These are phyloP conservation scores for Cystofilobasidium ferigula DNA, from an alignment of 768 basidiomycete genomes.

Conservation along the genomic window DNA sequence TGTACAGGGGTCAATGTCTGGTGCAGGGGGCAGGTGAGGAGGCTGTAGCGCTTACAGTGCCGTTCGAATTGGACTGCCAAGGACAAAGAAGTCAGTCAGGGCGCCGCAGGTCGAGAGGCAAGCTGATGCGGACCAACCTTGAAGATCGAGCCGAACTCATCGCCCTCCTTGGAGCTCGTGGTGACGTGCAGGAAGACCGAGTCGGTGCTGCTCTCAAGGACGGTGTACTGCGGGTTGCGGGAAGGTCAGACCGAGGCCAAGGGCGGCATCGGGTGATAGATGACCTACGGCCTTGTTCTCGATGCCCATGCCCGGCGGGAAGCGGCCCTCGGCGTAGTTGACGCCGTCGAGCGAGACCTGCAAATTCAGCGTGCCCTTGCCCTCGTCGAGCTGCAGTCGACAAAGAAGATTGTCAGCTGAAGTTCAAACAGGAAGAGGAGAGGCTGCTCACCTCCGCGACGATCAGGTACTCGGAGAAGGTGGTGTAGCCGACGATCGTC, in stretches of 20 bases:
- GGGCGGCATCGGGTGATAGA: not conserved
- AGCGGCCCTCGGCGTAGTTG: slow-evolving; percentile 70
- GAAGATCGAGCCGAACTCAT: slow-evolving; percentile 73
- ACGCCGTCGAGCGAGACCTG: slow-evolving; percentile 88
- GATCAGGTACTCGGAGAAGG: slow-evolving; percentile 85
- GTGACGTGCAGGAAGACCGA: slow-evolving; percentile 94
- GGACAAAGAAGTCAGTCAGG: not conserved
- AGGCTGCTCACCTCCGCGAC: slow-evolving; percentile 70
- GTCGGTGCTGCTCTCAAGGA: slow-evolving; percentile 85
- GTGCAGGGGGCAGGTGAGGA: too few relatives aligned
- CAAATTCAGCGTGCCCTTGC: slow-evolving; percentile 49
- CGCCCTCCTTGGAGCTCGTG: slow-evolving; percentile 61
- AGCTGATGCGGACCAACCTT: slow-evolving; percentile 26
- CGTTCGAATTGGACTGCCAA: slow-evolving; percentile 93
- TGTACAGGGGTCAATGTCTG: not conserved
- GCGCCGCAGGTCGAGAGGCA: not conserved
- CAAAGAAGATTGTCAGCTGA: slow-evolving; percentile 43
- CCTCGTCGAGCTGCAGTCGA: slow-evolving; percentile 41
- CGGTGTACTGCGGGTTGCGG: slow-evolving; percentile 52
- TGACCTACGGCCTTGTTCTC: slow-evolving; percentile 65
- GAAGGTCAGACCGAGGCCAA: too few relatives aligned
- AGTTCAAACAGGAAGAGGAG: slow-evolving; percentile 15
- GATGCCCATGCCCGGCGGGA: slow-evolving; percentile 82
- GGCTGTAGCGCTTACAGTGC: slow-evolving; percentile 51
- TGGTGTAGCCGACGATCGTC: slow-evolving; percentile 78